Conservation (phyloP, 345 rosid species). For the Eutrema japonicum region DNA sequence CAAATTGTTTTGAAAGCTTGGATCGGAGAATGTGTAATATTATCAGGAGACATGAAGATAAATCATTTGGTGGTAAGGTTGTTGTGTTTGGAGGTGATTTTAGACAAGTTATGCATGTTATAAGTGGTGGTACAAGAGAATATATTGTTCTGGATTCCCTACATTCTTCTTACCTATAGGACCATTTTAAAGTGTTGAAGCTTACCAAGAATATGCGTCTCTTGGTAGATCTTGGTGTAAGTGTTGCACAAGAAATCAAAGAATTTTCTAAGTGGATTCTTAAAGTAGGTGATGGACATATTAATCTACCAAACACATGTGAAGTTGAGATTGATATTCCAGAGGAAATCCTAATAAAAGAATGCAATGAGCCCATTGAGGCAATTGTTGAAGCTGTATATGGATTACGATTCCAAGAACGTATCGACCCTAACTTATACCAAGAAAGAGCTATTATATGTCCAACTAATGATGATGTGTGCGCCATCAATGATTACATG, state of each 20-base stretch:
- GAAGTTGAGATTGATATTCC: neutral
- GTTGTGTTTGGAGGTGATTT: neutral
- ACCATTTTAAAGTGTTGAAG: neutral
- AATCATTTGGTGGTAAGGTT: neutral
- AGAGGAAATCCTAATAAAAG: neutral
- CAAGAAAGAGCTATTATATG: neutral
- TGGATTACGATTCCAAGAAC: neutral
- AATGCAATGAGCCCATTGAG: neutral
- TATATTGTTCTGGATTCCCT: neutral
- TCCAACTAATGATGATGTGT: neutral
- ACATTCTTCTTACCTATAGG: neutral
- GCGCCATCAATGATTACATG: neutral
- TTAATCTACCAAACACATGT: neutral
- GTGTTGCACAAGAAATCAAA: fast-evolving
- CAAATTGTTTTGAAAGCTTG: neutral
- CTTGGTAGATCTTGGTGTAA: neutral
- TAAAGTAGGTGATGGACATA: neutral
- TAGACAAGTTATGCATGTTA: neutral
- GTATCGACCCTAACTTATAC: neutral
- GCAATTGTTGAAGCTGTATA: neutral
- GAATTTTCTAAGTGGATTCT: neutral
- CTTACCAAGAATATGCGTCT: neutral
- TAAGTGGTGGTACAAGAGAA: neutral
- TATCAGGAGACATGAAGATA: neutral
- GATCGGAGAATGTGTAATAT: neutral